A percentile compares a stretch with the other conserved stretches of the same genome.
Evolutionary conservation across 2,329 filamentous ascomycete genomes (phyloP).

Genomic region (Lasiodiplodia hormozganensis): DNA sequence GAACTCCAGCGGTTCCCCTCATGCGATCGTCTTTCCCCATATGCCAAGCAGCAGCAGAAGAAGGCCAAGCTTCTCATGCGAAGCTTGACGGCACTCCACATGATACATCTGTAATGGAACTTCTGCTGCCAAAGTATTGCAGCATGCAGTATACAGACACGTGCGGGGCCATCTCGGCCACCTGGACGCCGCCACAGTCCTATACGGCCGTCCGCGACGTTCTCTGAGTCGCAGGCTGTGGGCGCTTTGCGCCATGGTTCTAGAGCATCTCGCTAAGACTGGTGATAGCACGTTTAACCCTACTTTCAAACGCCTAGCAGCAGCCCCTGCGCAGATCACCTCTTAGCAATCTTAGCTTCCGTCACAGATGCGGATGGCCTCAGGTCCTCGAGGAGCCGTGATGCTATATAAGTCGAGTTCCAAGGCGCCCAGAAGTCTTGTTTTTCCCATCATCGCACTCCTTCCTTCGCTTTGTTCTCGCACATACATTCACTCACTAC

Average conservation of each 20-base stretch:
- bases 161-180: neutral
- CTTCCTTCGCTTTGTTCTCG: neutral
- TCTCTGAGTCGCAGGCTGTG: neutral
- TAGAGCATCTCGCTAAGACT: neutral
- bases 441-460: slow-evolving; percentile 1
- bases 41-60: neutral
- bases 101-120: too few species aligned
- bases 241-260: neutral
- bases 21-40: neutral
- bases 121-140: neutral
- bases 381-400: too few species aligned
- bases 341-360: neutral
- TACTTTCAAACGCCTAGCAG: neutral
- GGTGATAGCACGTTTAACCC: neutral
- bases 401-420: neutral
- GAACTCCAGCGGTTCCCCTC: neutral
- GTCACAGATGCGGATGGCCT: neutral
- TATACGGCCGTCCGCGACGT: neutral
- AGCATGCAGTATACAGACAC: too few species aligned
- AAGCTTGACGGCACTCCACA: neutral
- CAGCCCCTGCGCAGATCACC: neutral
- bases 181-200: neutral
- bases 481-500: slow-evolving; percentile 3
- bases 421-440: neutral
- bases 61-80: neutral